Evolutionary conservation across 129 eudicot genomes (phyloP), one percentile per base, ranked within the genome.

Genomic region (Logfia minima): DNA sequence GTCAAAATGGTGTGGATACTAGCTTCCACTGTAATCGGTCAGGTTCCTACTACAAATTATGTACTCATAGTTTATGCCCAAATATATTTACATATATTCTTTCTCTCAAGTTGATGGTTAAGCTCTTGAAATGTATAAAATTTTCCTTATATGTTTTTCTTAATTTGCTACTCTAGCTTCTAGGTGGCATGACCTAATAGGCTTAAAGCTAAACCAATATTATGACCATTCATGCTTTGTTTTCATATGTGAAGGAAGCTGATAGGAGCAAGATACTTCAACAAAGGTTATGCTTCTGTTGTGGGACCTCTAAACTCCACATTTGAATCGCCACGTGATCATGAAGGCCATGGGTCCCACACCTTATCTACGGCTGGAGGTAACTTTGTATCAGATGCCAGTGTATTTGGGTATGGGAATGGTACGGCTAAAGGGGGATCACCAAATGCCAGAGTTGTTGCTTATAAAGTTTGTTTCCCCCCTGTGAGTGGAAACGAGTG

Each of bases 401-500:
- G 71, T 75, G 91, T 91, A 32, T 76, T 89, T 32, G 93, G 93
- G 51, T 82, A 58, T 17, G 97, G 93, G 53, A 85, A 91, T 66
- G 99, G 99, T 14, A 92, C 97, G 7, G 96, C 96, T 8, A 95
- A 95, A 75, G 99, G 99, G 0, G 99, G 99, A 55, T 91, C 99
- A 17, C 99, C 99, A 21, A 87, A 79, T 53, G 93, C 99, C 9
- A 61, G 99, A 16, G 94, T 95, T 55, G 97, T 83, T 6, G 96
- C 99, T 18, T 95, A 95, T 81, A 95, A 92, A 84, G 96, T 92
- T 37, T 95, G 99, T 80, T 91, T 90, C 83, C 86, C 88, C 3
- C 91, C 91, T 0, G 85, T 84, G n/a, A 80, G 52, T 4, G 93
- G 91, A 18, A 83, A 79, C 18, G 91, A 84, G 76, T 93, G 98